Conservation (phyloP, 31 red algal species). For the Bonnemaisonia californica region DNA sequence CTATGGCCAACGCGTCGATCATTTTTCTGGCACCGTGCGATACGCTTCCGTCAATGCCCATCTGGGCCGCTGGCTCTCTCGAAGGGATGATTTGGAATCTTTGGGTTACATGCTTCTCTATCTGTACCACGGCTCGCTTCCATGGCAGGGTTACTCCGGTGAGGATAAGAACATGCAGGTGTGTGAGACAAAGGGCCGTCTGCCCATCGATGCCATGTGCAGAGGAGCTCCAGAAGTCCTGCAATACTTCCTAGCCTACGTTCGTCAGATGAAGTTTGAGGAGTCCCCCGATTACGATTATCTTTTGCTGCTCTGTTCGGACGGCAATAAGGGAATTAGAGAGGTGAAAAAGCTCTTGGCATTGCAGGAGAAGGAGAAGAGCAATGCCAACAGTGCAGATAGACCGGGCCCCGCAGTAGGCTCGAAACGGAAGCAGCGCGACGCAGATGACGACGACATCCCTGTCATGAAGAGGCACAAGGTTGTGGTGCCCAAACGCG, state of each 20-base stretch:
- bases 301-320: slow-evolving; percentile 75
- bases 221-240: slow-evolving; percentile 93
- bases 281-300: slow-evolving; percentile 97
- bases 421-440: slow-evolving; percentile 74
- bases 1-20: slow-evolving; percentile 96
- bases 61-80: slow-evolving; percentile 87
- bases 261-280: slow-evolving; percentile 90
- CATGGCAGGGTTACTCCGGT: slow-evolving; percentile 96
- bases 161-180: slow-evolving; percentile 99
- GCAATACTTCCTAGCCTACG: slow-evolving; percentile 98
- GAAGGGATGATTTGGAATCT: slow-evolving; percentile 92
- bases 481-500: slow-evolving; percentile 85
- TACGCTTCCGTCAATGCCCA: slow-evolving; percentile 98
- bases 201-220: slow-evolving; percentile 89
- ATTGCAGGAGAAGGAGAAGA: slow-evolving; percentile 61
- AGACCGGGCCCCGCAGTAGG: slow-evolving; percentile 42
- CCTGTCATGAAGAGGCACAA: slow-evolving; percentile 70
- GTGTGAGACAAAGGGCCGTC: slow-evolving; percentile 92
- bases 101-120: slow-evolving; percentile 98
- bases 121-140: slow-evolving; percentile 84
- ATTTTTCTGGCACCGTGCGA: slow-evolving; percentile 95
- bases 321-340: slow-evolving; percentile 57
- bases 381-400: slow-evolving; percentile 15
- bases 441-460: slow-evolving; percentile 46
- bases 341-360: slow-evolving; percentile 74